Percentiles rank a stretch among this genome's conserved stretches.
phyloP scores from a whole-genome alignment of 202 grass and related monocot species.

The Saccharum hybrid region DNA sequence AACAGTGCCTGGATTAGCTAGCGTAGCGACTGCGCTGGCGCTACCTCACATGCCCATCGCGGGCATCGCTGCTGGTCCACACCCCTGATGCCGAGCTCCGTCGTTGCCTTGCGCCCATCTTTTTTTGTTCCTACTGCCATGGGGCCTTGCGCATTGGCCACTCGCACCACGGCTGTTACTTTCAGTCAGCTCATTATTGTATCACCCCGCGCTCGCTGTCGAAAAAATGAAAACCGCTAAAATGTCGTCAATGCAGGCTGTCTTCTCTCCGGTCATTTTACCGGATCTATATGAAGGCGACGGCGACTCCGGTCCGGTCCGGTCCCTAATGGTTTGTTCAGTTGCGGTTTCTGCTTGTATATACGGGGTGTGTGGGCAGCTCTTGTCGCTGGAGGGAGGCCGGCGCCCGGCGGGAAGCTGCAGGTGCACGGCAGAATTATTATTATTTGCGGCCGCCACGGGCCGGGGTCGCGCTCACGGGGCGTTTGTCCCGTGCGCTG shows the following conservation, averaged over 20 bases:
- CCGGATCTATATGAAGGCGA: neutral
- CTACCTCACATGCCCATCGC: constrained; percentile 35
- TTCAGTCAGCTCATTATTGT: neutral
- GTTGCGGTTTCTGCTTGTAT: constrained; percentile 1
- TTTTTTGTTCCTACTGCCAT: neutral
- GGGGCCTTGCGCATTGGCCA: neutral
- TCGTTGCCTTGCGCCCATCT: constrained; percentile 24
- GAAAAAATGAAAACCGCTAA: neutral
- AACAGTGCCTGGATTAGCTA: constrained; percentile 8
- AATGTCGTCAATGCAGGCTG: neutral
- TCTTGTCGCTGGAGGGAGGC: neutral
- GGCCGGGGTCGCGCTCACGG: constrained; percentile 17
- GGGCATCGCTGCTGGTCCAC: constrained; percentile 24
- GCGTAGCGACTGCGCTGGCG: neutral
- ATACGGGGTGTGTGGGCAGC: neutral
- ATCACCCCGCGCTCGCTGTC: neutral
- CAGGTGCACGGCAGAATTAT: neutral
- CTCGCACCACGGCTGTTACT: constrained; percentile 14
- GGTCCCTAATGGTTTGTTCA: neutral
- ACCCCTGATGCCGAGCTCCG: neutral
- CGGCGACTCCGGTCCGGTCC: neutral
- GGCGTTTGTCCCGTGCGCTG: constrained; percentile 31
- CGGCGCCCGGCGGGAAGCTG: neutral
- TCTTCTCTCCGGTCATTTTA: neutral
- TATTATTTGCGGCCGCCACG: neutral